A percentile compares a stretch with the other conserved stretches of the same genome.
Evolutionary conservation across 2,329 filamentous ascomycete species (phyloP).

Genomic region (Chrysosporium keratinophilum): DNA sequence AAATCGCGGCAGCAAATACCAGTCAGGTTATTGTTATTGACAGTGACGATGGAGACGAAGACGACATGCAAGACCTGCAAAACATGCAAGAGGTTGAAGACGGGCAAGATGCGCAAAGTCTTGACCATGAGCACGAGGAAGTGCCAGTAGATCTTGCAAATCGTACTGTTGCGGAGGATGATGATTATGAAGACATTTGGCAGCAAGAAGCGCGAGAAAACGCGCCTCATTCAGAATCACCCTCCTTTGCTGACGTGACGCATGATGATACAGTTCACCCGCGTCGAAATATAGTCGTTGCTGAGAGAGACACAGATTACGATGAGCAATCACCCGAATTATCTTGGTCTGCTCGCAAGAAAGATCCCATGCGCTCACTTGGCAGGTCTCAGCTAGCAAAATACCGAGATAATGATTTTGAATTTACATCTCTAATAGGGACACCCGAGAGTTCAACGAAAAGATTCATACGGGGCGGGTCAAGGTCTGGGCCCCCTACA

Average conservation of each 20-base stretch:
- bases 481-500: not conserved
- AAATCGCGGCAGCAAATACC: constrained; percentile 35
- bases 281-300: constrained; percentile 22
- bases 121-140: constrained; percentile 11
- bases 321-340: constrained; percentile 21
- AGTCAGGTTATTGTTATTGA: constrained; percentile 38
- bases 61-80: not conserved
- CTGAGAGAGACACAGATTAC: constrained; percentile 21
- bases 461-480: constrained; percentile 12
- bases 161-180: constrained; percentile 21
- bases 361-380: constrained; percentile 16
- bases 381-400: constrained; percentile 16
- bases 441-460: constrained; percentile 16
- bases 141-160: not conserved
- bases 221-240: constrained; percentile 24
- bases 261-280: constrained; percentile 18
- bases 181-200: constrained; percentile 40
- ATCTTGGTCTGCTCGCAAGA: constrained; percentile 24
- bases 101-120: not conserved
- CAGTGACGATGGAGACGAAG: constrained; percentile 25
- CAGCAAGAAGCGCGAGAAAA: constrained; percentile 36
- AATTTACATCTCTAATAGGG: constrained; percentile 16
- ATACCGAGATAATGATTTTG: constrained; percentile 15
- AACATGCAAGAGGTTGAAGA: not conserved
- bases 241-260: constrained; percentile 16